Conservation (phyloP, 2,329 filamentous ascomycete genomes). For the Colletotrichum abscissum region DNA sequence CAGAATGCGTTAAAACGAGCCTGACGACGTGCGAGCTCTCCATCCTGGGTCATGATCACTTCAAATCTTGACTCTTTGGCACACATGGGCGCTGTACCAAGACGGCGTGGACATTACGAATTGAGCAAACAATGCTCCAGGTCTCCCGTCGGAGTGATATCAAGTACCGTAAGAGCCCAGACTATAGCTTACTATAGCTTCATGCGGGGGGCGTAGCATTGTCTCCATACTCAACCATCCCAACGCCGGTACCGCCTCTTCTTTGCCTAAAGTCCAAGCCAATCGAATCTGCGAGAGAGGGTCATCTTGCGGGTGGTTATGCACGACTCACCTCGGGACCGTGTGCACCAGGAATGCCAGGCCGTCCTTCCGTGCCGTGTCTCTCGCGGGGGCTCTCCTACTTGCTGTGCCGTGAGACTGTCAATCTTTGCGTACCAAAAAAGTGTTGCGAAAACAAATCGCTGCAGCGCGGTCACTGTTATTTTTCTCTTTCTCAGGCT, state of each 20-base stretch:
- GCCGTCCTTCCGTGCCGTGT: constrained; percentile 32
- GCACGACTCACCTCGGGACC: constrained; percentile 24
- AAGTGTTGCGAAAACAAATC: background rate
- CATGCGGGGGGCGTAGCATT: background rate
- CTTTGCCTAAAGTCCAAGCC: constrained; percentile 9
- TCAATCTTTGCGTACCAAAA: constrained; percentile 22
- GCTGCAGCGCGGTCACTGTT: constrained; percentile 25
- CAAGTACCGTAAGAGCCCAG: background rate
- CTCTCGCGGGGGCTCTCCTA: constrained; percentile 6
- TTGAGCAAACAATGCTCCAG: background rate
- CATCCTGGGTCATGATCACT: background rate
- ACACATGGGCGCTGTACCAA: background rate
- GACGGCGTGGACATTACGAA: background rate
- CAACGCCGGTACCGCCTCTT: background rate
- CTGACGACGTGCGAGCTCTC: background rate
- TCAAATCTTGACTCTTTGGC: background rate
- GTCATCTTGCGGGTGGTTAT: constrained; percentile 18
- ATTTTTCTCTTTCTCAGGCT: constrained; percentile 31
- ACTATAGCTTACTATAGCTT: background rate
- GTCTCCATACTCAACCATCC: background rate
- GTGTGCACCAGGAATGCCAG: constrained; percentile 2
- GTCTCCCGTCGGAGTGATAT: background rate
- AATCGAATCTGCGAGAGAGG: constrained; percentile 13
- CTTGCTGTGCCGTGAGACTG: constrained; percentile 16
- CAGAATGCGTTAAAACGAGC: background rate